These are phyloP conservation scores for Aegilops speltoides DNA, from an alignment of 176 grass and related monocot species.

Conservation along the genomic window DNA sequence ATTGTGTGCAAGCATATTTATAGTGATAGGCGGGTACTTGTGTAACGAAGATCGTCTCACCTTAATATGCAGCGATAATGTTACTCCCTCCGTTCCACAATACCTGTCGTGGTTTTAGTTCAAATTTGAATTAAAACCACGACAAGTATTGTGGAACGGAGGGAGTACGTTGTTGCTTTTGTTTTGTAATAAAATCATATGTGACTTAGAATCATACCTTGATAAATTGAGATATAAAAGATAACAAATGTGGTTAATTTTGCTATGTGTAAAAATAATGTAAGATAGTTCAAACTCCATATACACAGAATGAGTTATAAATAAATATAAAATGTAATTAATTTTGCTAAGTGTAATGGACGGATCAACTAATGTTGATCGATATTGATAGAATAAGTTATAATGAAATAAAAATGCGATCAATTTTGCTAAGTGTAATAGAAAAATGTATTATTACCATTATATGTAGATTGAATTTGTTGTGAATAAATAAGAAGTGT, in stretches of 20 bases:
- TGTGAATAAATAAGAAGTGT: no score
- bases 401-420: background rate
- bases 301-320: background rate
- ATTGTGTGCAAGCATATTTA: background rate
- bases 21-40: background rate
- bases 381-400: background rate
- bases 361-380: background rate
- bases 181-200: no score
- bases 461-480: no score
- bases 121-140: no score
- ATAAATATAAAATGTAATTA: background rate
- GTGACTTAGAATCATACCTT: no score
- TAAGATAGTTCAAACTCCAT: background rate
- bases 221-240: background rate
- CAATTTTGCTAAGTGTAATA: no score
- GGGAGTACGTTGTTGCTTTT: background rate
- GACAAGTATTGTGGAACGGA: no score
- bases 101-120: no score
- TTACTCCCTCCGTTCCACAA: background rate
- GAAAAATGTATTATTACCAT: no score
- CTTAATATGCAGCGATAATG: background rate
- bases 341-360: background rate
- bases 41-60: no score
- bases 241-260: background rate
- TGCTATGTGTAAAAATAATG: background rate